Evolutionary conservation across 2,329 filamentous ascomycete genomes (phyloP).

Genomic region (Chrysoporthe puriensis): DNA sequence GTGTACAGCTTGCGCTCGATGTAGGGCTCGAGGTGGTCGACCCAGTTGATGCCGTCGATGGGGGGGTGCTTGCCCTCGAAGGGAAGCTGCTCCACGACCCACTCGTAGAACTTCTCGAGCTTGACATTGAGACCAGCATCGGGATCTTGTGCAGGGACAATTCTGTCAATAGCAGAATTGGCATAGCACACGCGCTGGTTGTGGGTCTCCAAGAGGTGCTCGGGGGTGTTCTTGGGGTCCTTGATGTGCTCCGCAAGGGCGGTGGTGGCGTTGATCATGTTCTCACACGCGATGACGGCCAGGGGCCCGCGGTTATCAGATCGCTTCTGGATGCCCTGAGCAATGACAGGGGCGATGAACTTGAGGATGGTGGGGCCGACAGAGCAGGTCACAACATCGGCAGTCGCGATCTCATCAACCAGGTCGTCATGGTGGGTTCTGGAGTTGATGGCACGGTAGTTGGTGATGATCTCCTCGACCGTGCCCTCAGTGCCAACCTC

Average conservation of each 20-base stretch:
- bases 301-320: constrained; percentile 67
- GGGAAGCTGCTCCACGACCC: constrained; percentile 89
- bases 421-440: constrained; percentile 81
- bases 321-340: constrained; percentile 86
- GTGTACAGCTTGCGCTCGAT: constrained; percentile 99
- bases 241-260: constrained; percentile 83
- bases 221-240: constrained; percentile 70
- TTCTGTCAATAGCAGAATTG: constrained; percentile 98
- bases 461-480: constrained; percentile 80
- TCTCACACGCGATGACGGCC: constrained; percentile 96
- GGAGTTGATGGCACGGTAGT: constrained; percentile 97
- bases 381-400: constrained; percentile 93
- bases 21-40: constrained; percentile 87
- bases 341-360: constrained; percentile 94
- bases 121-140: constrained; percentile 85
- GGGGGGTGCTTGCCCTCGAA: constrained; percentile 75
- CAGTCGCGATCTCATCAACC: constrained; percentile 81
- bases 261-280: constrained; percentile 93
- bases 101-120: constrained; percentile 99
- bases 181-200: constrained; percentile 82
- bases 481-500: constrained; percentile 88
- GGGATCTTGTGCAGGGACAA: constrained; percentile 87
- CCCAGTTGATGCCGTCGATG: constrained; percentile 91
- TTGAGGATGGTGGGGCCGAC: constrained; percentile 95
- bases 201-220: constrained; percentile 69